These are phyloP conservation scores for Pholiota molesta DNA, from an alignment of 768 basidiomycete species.

Conservation along the genomic window DNA sequence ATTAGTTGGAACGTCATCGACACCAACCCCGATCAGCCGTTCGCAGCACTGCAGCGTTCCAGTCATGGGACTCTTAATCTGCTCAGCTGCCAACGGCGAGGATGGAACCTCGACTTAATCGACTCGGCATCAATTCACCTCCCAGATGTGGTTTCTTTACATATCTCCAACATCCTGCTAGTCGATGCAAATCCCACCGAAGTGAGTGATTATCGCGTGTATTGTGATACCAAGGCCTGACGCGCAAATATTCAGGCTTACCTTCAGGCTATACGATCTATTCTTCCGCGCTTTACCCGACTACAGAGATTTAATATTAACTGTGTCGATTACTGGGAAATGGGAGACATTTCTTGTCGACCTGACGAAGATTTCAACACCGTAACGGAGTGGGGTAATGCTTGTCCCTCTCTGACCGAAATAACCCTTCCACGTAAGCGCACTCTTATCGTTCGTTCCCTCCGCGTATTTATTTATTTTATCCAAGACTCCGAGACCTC, in stretches of 20 bases:
- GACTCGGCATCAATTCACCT: constrained; percentile 35
- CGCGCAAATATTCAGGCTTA: constrained; percentile 19
- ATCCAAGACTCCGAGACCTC: constrained; percentile 26
- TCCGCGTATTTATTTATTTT: not conserved
- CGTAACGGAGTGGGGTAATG: constrained; percentile 39
- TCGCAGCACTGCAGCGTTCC: constrained; percentile 33
- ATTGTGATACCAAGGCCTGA: not conserved
- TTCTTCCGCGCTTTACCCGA: constrained; percentile 33
- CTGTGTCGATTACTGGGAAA: constrained; percentile 36
- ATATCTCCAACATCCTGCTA: constrained; percentile 38
- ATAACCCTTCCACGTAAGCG: constrained; percentile 40
- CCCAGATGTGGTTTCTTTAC: constrained; percentile 35
- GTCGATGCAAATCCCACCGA: constrained; percentile 32
- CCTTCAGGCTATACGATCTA: constrained; percentile 27
- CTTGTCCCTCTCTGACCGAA: constrained; percentile 36
- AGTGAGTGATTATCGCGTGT: constrained; percentile 22
- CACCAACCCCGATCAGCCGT: constrained; percentile 30
- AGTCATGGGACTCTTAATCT: constrained; percentile 36
- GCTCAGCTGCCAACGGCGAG: constrained; percentile 37
- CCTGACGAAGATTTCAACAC: constrained; percentile 39
- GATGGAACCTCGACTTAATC: constrained; percentile 44
- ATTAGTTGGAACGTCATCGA: constrained; percentile 38
- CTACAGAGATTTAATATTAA: constrained; percentile 34
- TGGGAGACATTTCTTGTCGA: constrained; percentile 27
- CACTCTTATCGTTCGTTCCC: not conserved